phyloP scores from a whole-genome alignment of 192 early-diverging fungal genomes.

The Haplosporangium gracile region DNA sequence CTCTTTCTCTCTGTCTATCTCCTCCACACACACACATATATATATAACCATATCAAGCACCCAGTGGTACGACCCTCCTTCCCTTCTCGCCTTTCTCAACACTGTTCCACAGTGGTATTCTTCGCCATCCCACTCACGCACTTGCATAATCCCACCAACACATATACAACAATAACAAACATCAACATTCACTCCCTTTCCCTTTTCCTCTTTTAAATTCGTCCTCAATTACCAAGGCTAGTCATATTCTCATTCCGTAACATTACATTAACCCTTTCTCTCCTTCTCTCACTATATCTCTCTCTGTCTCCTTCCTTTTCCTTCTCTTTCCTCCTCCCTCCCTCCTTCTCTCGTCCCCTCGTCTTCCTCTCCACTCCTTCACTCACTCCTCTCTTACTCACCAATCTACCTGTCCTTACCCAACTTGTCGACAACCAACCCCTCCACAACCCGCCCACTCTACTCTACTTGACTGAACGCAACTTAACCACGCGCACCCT shows the following conservation, averaged over 20 bases:
- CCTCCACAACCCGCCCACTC: not conserved
- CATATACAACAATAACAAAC: too few relatives aligned
- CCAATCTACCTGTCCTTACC: not conserved
- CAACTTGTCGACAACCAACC: not conserved
- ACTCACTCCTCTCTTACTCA: not conserved
- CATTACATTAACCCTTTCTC: not conserved
- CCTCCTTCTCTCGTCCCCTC: not conserved
- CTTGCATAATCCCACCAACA: too few relatives aligned
- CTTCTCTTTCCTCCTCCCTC: not conserved
- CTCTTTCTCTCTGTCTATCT: not conserved
- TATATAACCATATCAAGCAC: not conserved
- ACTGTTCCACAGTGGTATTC: too few relatives aligned
- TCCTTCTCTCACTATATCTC: not conserved
- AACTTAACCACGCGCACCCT: not conserved
- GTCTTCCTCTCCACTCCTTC: not conserved
- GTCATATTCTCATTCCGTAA: slow-evolving; percentile 2
- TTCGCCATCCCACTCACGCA: too few relatives aligned
- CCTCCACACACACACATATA: not conserved
- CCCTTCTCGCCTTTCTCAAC: too few relatives aligned
- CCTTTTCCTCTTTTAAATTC: too few relatives aligned
- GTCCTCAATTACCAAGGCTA: not conserved
- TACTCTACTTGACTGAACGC: not conserved
- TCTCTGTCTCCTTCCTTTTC: not conserved
- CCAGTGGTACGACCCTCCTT: not conserved
- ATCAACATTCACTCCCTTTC: too few relatives aligned